phyloP scores from a whole-genome alignment of 2,329 filamentous ascomycete genomes.

The Coniochaeta ligniaria region DNA sequence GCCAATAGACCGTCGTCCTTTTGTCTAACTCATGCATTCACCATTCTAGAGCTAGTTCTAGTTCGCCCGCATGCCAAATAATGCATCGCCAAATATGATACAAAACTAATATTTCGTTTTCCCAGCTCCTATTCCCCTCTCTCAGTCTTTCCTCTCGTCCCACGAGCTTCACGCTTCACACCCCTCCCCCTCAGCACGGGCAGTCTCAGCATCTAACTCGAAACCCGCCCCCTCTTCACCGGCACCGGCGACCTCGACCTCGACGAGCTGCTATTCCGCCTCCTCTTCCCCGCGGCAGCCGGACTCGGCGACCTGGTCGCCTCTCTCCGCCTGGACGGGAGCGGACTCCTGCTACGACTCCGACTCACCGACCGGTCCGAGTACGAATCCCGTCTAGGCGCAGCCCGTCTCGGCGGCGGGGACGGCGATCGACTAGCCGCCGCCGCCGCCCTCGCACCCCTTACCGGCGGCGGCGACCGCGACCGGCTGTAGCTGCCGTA shows the following conservation, averaged over 20 bases:
- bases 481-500: conserved; percentile 2
- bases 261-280: conserved; percentile 8
- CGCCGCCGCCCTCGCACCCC: neutral
- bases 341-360: neutral
- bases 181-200: neutral
- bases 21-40: neutral
- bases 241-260: conserved; percentile 13
- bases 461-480: neutral
- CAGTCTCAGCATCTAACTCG: conserved; percentile 4
- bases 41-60: neutral
- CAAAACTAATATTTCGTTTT: neutral
- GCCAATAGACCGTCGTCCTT: too few relatives aligned
- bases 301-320: conserved; percentile 6
- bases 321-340: neutral
- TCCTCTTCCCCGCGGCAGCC: neutral
- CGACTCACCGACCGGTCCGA: neutral
- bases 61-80: neutral
- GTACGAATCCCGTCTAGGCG: neutral
- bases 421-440: neutral
- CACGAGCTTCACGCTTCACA: neutral
- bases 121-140: neutral
- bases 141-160: neutral
- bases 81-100: neutral
- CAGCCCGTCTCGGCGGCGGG: conserved; percentile 1
- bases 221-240: conserved; percentile 8